A percentile compares a stretch with the other conserved stretches of the same genome.
These are phyloP conservation scores for Abelmoschus esculentus DNA, from an alignment of 345 rosid genomes.

Conservation along the genomic window DNA sequence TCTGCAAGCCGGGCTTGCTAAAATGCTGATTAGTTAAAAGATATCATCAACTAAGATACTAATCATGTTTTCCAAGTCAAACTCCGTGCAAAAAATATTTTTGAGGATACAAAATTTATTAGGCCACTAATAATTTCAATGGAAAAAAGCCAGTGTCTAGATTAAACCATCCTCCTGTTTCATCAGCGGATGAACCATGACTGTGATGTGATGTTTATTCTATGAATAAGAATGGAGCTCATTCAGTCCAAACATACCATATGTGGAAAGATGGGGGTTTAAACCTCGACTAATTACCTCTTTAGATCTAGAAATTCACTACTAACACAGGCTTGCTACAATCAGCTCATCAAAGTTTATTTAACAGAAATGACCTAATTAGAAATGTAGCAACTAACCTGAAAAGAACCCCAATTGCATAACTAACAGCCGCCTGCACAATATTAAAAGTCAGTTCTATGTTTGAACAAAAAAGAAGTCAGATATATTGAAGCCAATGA, in stretches of 20 bases:
- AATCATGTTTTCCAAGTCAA: background rate
- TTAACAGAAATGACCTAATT: background rate
- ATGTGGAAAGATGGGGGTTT: background rate
- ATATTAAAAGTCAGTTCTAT: conserved; percentile 4
- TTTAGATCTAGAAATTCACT: background rate
- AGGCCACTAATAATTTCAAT: background rate
- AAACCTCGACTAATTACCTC: background rate
- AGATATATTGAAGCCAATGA: conserved; percentile 2
- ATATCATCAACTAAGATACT: background rate
- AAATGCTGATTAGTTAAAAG: background rate
- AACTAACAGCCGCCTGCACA: conserved; percentile 75
- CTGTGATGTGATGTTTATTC: background rate
- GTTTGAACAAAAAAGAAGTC: no score
- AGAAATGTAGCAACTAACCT: conserved; percentile 41
- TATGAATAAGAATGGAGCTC: background rate
- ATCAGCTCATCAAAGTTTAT: background rate
- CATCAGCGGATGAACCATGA: background rate
- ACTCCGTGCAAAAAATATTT: background rate
- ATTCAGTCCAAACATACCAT: background rate
- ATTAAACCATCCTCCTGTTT: background rate
- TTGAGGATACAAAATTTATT: conserved; percentile 1
- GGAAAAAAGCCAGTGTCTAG: background rate
- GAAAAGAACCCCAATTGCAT: conserved; percentile 74
- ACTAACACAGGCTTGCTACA: background rate
- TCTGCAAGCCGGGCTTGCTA: background rate